Evolutionary conservation across 441 rosid genomes (phyloP).

Genomic region (Biscutella laevigata): DNA sequence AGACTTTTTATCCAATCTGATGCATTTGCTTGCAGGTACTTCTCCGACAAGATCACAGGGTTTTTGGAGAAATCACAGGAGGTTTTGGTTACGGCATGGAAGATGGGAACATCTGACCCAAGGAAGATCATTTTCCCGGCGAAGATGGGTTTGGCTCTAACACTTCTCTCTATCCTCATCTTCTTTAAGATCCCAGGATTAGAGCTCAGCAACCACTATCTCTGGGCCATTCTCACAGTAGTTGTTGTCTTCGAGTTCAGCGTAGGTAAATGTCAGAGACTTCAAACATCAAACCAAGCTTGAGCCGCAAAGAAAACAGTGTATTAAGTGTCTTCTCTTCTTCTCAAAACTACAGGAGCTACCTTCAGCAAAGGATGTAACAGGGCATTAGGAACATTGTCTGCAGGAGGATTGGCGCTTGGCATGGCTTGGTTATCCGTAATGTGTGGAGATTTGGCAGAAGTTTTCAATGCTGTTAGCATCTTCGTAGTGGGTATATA

Average conservation of each 20-base stretch:
- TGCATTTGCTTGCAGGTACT: constrained; percentile 17
- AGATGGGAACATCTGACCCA: constrained; percentile 61
- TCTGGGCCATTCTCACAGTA: constrained; percentile 69
- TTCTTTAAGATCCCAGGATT: constrained; percentile 46
- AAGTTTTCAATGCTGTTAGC: constrained; percentile 40
- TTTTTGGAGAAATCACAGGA: constrained; percentile 19
- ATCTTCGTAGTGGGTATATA: constrained; percentile 45
- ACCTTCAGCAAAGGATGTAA: constrained; percentile 70
- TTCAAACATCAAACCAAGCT: constrained; percentile 3
- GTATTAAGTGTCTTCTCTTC: no score
- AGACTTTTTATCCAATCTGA: neutral
- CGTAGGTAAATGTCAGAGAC: constrained; percentile 34
- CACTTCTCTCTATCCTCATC: constrained; percentile 40
- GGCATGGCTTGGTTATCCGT: constrained; percentile 48
- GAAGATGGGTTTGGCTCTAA: constrained; percentile 61
- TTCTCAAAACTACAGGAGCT: constrained; percentile 44
- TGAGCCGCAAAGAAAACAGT: no score
- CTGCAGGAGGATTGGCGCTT: constrained; percentile 62
- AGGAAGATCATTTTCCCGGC: constrained; percentile 61
- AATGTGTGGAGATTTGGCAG: constrained; percentile 43
- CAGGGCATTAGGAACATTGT: constrained; percentile 56
- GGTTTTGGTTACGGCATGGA: constrained; percentile 35
- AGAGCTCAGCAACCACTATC: constrained; percentile 41
- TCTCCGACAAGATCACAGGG: constrained; percentile 25
- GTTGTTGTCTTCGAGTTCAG: constrained; percentile 66